Evolutionary conservation across 805 yeast species (phyloP).

Genomic region (Tetrapisispora iriomotensis): DNA sequence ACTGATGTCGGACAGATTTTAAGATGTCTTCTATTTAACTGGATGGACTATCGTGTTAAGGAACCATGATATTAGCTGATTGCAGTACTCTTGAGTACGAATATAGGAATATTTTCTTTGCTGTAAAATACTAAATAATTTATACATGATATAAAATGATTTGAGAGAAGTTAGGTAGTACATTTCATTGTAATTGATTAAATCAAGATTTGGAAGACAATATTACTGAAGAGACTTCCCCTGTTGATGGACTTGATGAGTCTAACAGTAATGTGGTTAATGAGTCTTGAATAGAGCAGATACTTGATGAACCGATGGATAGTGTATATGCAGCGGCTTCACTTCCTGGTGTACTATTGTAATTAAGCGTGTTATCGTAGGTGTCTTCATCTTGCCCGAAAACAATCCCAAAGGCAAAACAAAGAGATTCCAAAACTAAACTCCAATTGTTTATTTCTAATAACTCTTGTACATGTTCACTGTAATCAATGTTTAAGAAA

Average conservation of each 20-base stretch:
- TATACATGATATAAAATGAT: too few species aligned
- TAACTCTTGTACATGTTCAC: slow-evolving; percentile 22
- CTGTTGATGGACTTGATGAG: neutral
- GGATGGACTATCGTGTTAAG: too few species aligned
- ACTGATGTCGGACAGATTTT: too few species aligned
- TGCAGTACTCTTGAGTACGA: too few species aligned
- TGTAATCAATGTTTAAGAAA: slow-evolving; percentile 24
- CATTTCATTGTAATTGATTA: too few species aligned
- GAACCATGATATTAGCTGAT: too few species aligned
- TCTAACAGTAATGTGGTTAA: slow-evolving; percentile 4
- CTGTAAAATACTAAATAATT: too few species aligned
- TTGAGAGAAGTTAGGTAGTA: too few species aligned
- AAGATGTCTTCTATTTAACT: too few species aligned
- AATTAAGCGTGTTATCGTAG: slow-evolving; percentile 6
- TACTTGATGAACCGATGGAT: neutral
- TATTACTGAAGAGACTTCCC: too few species aligned
- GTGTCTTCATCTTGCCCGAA: slow-evolving; percentile 27
- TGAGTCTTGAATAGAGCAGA: slow-evolving; percentile 6
- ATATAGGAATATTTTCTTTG: too few species aligned
- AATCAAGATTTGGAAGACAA: too few species aligned
- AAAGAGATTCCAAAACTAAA: slow-evolving; percentile 22
- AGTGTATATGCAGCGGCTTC: neutral
- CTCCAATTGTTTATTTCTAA: slow-evolving; percentile 25
- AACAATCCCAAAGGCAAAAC: slow-evolving; percentile 21
- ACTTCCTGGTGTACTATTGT: slow-evolving; percentile 2